phyloP scores from a whole-genome alignment of 345 rosid species.

The Gossypium australe region DNA sequence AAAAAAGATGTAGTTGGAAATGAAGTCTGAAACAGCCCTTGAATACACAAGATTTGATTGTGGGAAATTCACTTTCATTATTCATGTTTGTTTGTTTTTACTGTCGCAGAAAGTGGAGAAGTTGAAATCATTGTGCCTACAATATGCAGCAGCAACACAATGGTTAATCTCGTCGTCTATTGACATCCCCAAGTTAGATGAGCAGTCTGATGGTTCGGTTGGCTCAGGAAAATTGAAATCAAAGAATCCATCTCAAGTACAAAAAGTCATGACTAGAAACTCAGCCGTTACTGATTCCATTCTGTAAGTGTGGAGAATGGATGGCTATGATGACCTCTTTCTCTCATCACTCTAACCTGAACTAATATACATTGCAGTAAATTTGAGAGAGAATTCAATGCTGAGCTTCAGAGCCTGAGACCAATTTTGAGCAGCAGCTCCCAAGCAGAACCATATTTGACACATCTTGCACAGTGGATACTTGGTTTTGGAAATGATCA shows the following conservation, averaged over 20 bases:
- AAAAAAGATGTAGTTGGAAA: not conserved
- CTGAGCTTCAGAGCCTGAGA: slow-evolving; percentile 83
- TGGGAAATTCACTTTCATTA: not conserved
- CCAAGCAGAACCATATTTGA: slow-evolving; percentile 89
- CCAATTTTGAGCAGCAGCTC: slow-evolving; percentile 72
- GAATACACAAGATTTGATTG: not conserved
- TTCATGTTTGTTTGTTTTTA: slow-evolving; percentile 10
- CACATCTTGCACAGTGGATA: slow-evolving; percentile 94
- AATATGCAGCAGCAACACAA: slow-evolving; percentile 89
- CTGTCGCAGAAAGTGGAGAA: slow-evolving; percentile 83
- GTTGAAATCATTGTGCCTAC: slow-evolving; percentile 77
- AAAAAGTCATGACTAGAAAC: slow-evolving; percentile 40
- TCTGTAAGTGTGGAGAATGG: slow-evolving; percentile 52
- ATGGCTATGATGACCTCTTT: not conserved
- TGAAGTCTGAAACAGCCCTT: not conserved
- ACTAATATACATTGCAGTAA: slow-evolving; percentile 41
- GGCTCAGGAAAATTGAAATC: slow-evolving; percentile 30
- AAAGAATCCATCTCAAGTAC: slow-evolving; percentile 34
- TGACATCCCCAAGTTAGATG: slow-evolving; percentile 46
- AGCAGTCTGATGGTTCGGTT: slow-evolving; percentile 22
- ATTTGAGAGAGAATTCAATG: slow-evolving; percentile 77
- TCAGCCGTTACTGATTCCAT: slow-evolving; percentile 64
- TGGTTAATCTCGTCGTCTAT: slow-evolving; percentile 89
- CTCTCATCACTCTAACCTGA: not conserved
- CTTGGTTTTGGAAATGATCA: slow-evolving; percentile 64